Conservation (phyloP, 345 rosid genomes). For the Linum lewisii region DNA sequence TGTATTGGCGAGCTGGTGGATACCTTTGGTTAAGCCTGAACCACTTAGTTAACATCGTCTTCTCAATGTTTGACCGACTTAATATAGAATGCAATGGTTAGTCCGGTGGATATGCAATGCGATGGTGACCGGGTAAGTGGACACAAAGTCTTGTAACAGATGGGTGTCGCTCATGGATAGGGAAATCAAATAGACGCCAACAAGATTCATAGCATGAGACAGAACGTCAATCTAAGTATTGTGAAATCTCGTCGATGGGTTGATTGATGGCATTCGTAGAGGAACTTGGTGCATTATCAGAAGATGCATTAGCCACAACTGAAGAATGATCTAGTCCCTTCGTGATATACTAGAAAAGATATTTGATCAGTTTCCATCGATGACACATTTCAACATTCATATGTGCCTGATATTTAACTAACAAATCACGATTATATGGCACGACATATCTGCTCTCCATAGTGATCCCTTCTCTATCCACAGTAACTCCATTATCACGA, state of each 20-base stretch:
- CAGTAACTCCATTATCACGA: background rate
- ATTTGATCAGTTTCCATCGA: background rate
- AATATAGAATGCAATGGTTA: too few relatives aligned
- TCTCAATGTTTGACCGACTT: background rate
- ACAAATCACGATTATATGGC: background rate
- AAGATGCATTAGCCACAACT: background rate
- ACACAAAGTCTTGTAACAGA: background rate
- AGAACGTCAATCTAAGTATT: too few relatives aligned
- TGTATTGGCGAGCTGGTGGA: background rate
- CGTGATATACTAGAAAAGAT: conserved; percentile 1
- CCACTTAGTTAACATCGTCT: background rate
- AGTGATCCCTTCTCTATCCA: background rate
- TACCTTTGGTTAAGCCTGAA: too few relatives aligned
- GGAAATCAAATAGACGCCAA: too few relatives aligned
- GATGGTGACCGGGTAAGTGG: background rate
- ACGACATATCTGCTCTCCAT: conserved; percentile 1
- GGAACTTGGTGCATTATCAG: background rate
- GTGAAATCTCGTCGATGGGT: background rate
- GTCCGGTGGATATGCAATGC: background rate
- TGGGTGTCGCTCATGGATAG: too few relatives aligned
- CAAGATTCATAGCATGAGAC: too few relatives aligned
- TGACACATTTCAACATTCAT: background rate
- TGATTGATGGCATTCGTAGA: background rate
- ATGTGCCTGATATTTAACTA: conserved; percentile 4
- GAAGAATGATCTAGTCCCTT: background rate